These are phyloP conservation scores for Penicillium odoratum DNA, from an alignment of 495 filamentous ascomycete species.

Conservation along the genomic window DNA sequence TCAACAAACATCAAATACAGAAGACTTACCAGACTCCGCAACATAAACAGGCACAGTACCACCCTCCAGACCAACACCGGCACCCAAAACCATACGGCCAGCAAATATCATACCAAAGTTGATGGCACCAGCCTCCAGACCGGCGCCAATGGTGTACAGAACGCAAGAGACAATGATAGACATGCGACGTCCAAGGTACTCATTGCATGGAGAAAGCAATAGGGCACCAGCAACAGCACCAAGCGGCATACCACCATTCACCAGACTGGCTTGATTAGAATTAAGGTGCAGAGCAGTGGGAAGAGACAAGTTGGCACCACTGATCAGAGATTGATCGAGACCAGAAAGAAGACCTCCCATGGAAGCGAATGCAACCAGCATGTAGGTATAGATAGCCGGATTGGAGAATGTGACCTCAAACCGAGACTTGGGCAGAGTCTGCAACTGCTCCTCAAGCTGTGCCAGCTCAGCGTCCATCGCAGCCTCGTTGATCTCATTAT, in stretches of 20 bases:
- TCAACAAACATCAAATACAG: background rate
- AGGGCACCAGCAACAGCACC: constrained; percentile 62
- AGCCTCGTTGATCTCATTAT: constrained; percentile 29
- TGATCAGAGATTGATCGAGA: constrained; percentile 61
- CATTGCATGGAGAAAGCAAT: constrained; percentile 56
- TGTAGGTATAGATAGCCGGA: constrained; percentile 53
- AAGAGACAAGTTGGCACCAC: constrained; percentile 59
- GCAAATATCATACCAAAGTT: constrained; percentile 62
- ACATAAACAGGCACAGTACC: constrained; percentile 63
- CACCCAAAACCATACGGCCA: constrained; percentile 58
- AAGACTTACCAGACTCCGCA: constrained; percentile 42
- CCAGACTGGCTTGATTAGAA: constrained; percentile 49
- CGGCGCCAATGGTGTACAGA: constrained; percentile 60
- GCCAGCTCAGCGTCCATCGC: constrained; percentile 40
- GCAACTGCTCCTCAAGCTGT: constrained; percentile 34
- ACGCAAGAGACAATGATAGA: constrained; percentile 60
- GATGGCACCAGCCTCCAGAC: constrained; percentile 57
- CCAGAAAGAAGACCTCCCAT: constrained; percentile 63
- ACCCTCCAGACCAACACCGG: constrained; percentile 61
- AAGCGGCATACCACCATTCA: constrained; percentile 60
- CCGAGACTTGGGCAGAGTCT: constrained; percentile 27
- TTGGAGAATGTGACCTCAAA: constrained; percentile 35
- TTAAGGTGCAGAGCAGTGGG: constrained; percentile 47
- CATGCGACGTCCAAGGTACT: constrained; percentile 57
- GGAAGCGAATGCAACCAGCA: constrained; percentile 62